Evolutionary conservation across 148 eudicot genomes (phyloP).

Genomic region (Nyssa sinensis): DNA sequence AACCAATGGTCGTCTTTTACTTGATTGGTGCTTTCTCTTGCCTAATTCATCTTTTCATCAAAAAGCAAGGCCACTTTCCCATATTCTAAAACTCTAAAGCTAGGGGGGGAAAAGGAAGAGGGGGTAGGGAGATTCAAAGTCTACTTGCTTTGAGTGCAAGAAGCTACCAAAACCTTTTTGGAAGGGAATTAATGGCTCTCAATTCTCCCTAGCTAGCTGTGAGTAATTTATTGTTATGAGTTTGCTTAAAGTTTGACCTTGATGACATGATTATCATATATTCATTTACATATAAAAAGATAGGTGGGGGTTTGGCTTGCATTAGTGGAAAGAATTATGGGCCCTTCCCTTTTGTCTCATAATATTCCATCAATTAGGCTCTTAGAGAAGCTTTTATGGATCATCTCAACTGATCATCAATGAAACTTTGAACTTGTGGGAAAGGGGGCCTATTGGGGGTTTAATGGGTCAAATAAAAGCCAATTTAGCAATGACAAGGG

Average conservation of each 20-base stretch:
- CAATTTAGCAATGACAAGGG: constrained; percentile 11
- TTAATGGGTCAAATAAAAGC: not conserved
- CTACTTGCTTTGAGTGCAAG: constrained; percentile 64
- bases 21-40: constrained; percentile 28
- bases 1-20: constrained; percentile 22
- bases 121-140: constrained; percentile 29
- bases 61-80: constrained; percentile 42
- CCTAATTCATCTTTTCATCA: constrained; percentile 27
- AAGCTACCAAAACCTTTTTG: constrained; percentile 45
- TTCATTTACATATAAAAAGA: not conserved
- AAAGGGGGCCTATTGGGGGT: not conserved
- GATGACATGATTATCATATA: constrained; percentile 30
- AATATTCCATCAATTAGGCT: constrained; percentile 20
- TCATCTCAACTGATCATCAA: constrained; percentile 8
- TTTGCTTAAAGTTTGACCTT: constrained; percentile 55
- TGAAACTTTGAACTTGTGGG: constrained; percentile 22
- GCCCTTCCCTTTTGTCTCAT: constrained; percentile 19
- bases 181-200: constrained; percentile 6
- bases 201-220: constrained; percentile 27
- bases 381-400: constrained; percentile 12
- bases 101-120: constrained; percentile 4
- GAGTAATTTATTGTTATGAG: constrained; percentile 38
- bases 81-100: constrained; percentile 18
- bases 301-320: constrained; percentile 30
- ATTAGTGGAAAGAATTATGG: constrained; percentile 19